These are phyloP conservation scores for Beauveria pseudobassiana DNA, from an alignment of 2,329 filamentous ascomycete genomes.

Conservation along the genomic window DNA sequence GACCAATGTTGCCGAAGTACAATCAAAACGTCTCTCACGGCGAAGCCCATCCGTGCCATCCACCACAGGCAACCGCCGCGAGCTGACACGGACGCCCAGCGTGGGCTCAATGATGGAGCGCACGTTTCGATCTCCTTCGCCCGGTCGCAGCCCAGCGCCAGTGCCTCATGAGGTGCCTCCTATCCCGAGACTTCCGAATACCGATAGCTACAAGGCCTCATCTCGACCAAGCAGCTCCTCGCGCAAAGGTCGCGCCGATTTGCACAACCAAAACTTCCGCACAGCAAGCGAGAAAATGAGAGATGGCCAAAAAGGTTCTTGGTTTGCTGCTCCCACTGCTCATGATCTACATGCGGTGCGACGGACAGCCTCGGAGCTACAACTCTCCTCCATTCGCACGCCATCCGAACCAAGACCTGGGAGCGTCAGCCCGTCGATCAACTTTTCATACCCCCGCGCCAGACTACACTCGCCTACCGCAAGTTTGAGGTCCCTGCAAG, in stretches of 20 bases:
- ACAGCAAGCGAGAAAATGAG: constrained; percentile 47
- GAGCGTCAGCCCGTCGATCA: constrained; percentile 46
- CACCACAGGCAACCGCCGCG: constrained; percentile 40
- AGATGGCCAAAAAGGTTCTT: constrained; percentile 34
- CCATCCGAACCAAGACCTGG: constrained; percentile 30
- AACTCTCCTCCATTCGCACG: constrained; percentile 18
- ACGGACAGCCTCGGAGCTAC: constrained; percentile 35
- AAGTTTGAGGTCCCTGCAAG: constrained; percentile 8
- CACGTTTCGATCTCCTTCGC: constrained; percentile 76
- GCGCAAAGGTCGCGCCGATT: constrained; percentile 28
- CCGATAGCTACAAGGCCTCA: constrained; percentile 23
- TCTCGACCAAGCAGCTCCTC: constrained; percentile 15
- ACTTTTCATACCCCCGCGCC: constrained; percentile 51
- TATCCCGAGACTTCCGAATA: constrained; percentile 63
- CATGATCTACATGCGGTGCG: constrained; percentile 38
- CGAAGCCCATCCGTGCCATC: constrained; percentile 68
- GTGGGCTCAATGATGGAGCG: constrained; percentile 80
- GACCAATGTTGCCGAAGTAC: constrained; percentile 70
- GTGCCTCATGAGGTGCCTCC: constrained; percentile 53
- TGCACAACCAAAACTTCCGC: constrained; percentile 42
- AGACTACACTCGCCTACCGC: constrained; percentile 30
- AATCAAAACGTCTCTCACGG: constrained; percentile 78
- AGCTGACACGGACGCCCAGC: constrained; percentile 60
- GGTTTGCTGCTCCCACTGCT: constrained; percentile 39
- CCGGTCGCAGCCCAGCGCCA: constrained; percentile 34